A percentile compares a stretch with the other conserved stretches of the same genome.
Conservation (phyloP, 345 rosid species). For the Citrus mangshanensis region DNA sequence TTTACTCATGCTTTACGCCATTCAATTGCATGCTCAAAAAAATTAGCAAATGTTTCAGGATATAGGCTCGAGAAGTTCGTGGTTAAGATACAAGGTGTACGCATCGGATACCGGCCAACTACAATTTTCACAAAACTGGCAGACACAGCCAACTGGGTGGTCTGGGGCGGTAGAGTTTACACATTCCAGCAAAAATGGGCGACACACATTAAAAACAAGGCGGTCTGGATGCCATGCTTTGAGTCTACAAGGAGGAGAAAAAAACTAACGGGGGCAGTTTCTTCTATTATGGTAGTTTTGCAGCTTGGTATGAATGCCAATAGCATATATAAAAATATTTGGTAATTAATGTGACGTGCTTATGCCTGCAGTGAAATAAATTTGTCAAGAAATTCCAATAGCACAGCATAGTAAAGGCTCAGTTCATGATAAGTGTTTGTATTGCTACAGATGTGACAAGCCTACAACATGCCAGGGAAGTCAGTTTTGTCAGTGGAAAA, state of each 20-base stretch:
- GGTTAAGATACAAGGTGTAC: background rate
- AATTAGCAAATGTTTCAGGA: background rate
- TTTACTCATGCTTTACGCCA: background rate
- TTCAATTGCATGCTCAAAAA: too few relatives aligned
- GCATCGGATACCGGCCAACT: background rate
- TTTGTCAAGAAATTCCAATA: background rate
- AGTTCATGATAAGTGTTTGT: background rate
- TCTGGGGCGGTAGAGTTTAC: background rate
- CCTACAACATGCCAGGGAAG: background rate
- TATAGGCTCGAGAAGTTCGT: background rate
- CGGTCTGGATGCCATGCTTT: background rate
- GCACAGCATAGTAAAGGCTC: background rate
- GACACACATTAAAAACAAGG: background rate
- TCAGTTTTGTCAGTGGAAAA: background rate
- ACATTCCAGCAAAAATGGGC: background rate
- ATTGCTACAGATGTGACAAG: background rate
- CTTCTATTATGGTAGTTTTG: background rate
- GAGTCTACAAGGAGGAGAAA: background rate
- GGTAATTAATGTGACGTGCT: background rate
- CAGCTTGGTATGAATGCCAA: background rate
- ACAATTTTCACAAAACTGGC: background rate
- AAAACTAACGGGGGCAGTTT: background rate
- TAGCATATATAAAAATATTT: background rate
- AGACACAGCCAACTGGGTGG: background rate
- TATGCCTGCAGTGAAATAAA: background rate